A percentile compares a stretch with the other conserved stretches of the same genome.
Conservation (phyloP, 192 early-diverging fungal species). For the Neocallimastix lanati region DNA sequence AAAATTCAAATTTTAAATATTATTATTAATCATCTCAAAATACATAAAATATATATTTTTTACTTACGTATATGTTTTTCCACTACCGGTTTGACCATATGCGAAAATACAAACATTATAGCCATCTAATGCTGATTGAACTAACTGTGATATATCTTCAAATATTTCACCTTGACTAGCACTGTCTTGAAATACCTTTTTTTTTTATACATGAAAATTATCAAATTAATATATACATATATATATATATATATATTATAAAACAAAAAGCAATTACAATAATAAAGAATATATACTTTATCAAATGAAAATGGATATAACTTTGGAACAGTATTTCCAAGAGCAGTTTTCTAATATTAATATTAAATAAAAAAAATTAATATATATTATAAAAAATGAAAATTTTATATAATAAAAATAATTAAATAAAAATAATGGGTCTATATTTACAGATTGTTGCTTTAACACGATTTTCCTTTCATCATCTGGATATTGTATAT, state of each 20-base stretch:
- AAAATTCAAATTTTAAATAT: too few relatives aligned
- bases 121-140: constrained; percentile 87
- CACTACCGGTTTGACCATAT: constrained; percentile 90
- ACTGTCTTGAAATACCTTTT: constrained; percentile 48
- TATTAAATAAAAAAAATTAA: too few relatives aligned
- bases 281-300: constrained; percentile 7
- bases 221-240: too few relatives aligned
- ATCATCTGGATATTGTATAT: constrained; percentile 16
- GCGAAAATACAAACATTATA: constrained; percentile 97
- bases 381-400: too few relatives aligned
- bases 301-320: constrained; percentile 70
- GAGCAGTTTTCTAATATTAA: constrained; percentile 10
- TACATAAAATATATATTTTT: too few relatives aligned
- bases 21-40: too few relatives aligned
- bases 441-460: constrained; percentile 15
- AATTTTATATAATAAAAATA: too few relatives aligned
- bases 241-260: too few relatives aligned
- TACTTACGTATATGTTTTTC: constrained; percentile 54
- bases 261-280: too few relatives aligned
- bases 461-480: constrained; percentile 56
- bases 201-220: not conserved
- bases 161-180: constrained; percentile 61
- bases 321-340: constrained; percentile 35
- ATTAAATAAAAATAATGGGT: too few relatives aligned
- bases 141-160: constrained; percentile 86